Evolutionary conservation across 805 yeast species (phyloP).

Genomic region (Hanseniaspora hatyaiensis): DNA sequence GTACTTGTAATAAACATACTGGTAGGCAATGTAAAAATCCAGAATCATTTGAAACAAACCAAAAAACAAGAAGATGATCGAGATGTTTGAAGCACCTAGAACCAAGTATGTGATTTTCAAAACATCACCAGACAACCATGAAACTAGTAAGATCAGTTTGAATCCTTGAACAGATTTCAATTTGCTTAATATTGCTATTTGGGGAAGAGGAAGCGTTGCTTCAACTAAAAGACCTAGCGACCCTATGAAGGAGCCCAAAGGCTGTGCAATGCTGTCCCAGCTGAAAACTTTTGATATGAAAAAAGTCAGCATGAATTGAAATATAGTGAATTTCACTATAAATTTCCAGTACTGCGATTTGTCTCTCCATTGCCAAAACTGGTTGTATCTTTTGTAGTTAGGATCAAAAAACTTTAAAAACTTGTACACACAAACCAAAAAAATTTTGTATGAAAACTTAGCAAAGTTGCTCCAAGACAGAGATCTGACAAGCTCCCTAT

Average conservation of each 20-base stretch:
- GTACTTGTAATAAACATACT: slow-evolving; percentile 52
- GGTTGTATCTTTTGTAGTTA: slow-evolving; percentile 47
- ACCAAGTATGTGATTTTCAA: slow-evolving; percentile 62
- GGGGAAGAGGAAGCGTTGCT: slow-evolving; percentile 63
- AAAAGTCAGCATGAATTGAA: slow-evolving; percentile 30
- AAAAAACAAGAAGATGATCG: slow-evolving; percentile 52
- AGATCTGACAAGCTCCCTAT: slow-evolving; percentile 24
- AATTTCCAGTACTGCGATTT: slow-evolving; percentile 52
- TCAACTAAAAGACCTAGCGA: slow-evolving; percentile 58
- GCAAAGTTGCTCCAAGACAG: slow-evolving; percentile 21
- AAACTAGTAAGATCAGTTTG: slow-evolving; percentile 56
- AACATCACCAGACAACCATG: slow-evolving; percentile 85
- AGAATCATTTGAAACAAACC: slow-evolving; percentile 68
- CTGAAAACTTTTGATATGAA: slow-evolving; percentile 27
- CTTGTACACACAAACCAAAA: slow-evolving; percentile 29
- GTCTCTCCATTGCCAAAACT: slow-evolving; percentile 81
- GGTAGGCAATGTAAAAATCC: slow-evolving; percentile 62
- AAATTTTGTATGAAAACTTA: slow-evolving; percentile 23
- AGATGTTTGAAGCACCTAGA: slow-evolving; percentile 64
- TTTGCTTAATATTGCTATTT: slow-evolving; percentile 57
- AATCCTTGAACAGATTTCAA: slow-evolving; percentile 65
- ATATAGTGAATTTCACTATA: slow-evolving; percentile 35
- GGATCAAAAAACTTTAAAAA: slow-evolving; percentile 57
- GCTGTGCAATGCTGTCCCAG: slow-evolving; percentile 43
- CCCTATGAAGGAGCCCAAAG: slow-evolving; percentile 44